Evolutionary conservation across 2,329 filamentous ascomycete genomes (phyloP).

Genomic region (Torrubiellomyces zombiae): DNA sequence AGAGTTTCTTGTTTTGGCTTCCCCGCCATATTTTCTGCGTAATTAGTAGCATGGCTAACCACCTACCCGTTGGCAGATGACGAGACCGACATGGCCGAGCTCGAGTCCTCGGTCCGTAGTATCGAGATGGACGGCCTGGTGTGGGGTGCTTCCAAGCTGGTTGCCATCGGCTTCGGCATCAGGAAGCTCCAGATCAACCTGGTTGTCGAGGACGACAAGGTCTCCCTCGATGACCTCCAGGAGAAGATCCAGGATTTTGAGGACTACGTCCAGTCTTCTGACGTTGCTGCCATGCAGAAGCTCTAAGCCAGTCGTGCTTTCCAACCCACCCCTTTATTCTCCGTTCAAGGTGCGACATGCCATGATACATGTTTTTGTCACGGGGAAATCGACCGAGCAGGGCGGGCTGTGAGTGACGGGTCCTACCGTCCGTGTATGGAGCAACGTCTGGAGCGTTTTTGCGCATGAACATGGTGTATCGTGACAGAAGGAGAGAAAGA

Average conservation of each 20-base stretch:
- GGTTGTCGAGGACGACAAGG: constrained; percentile 92
- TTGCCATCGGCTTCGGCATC: constrained; percentile 90
- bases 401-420: no score
- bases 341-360: no score
- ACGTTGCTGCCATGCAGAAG: constrained; percentile 85
- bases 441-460: no score
- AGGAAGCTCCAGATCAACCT: constrained; percentile 99
- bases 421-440: no score
- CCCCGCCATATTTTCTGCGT: no score
- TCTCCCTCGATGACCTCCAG: constrained; percentile 76
- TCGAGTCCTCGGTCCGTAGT: constrained; percentile 64
- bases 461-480: no score
- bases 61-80: constrained; percentile 49
- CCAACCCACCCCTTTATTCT: no score
- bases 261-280: constrained; percentile 91
- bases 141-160: constrained; percentile 84
- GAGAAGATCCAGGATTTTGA: constrained; percentile 68
- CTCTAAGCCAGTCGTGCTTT: constrained; percentile 54
- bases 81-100: constrained; percentile 75
- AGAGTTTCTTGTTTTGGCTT: no score
- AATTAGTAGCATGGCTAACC: no score
- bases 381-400: no score
- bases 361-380: no score
- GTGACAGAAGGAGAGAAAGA: no score
- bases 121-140: constrained; percentile 90